Percentiles rank a stretch among this genome's conserved stretches.
These are phyloP conservation scores for Russula olivacea DNA, from an alignment of 768 basidiomycete genomes.

Conservation along the genomic window DNA sequence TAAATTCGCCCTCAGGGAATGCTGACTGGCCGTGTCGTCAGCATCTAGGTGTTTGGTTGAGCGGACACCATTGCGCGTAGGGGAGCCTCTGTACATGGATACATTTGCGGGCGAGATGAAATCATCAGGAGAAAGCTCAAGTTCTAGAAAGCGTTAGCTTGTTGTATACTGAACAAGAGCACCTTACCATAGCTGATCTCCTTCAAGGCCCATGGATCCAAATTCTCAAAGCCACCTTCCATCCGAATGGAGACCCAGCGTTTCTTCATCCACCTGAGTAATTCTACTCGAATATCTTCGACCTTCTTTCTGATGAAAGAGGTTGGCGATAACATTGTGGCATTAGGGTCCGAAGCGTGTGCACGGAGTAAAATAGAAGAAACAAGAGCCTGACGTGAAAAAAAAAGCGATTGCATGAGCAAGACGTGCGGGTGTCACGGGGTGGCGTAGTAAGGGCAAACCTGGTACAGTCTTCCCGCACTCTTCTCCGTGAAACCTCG, in stretches of 20 bases:
- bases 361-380: constrained; percentile 65
- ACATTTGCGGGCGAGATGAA: constrained; percentile 42
- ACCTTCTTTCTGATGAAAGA: constrained; percentile 67
- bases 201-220: constrained; percentile 86
- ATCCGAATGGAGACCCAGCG: constrained; percentile 72
- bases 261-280: constrained; percentile 68
- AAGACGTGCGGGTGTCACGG: neutral
- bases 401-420: neutral
- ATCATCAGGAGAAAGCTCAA: constrained; percentile 76
- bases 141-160: constrained; percentile 41
- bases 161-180: neutral
- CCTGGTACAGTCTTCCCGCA: constrained; percentile 75
- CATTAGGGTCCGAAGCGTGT: constrained; percentile 50
- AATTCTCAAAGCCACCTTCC: constrained; percentile 69
- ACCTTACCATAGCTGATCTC: constrained; percentile 78
- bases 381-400: constrained; percentile 53
- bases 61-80: constrained; percentile 26
- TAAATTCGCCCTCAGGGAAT: constrained; percentile 44
- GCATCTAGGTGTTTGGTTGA: constrained; percentile 27
- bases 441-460: constrained; percentile 28
- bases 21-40: constrained; percentile 41
- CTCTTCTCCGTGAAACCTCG: constrained; percentile 58
- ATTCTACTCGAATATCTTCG: constrained; percentile 61
- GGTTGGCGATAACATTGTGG: constrained; percentile 61
- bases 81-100: constrained; percentile 22